phyloP scores from a whole-genome alignment of 2,329 filamentous ascomycete genomes.

The Claviceps sp. region DNA sequence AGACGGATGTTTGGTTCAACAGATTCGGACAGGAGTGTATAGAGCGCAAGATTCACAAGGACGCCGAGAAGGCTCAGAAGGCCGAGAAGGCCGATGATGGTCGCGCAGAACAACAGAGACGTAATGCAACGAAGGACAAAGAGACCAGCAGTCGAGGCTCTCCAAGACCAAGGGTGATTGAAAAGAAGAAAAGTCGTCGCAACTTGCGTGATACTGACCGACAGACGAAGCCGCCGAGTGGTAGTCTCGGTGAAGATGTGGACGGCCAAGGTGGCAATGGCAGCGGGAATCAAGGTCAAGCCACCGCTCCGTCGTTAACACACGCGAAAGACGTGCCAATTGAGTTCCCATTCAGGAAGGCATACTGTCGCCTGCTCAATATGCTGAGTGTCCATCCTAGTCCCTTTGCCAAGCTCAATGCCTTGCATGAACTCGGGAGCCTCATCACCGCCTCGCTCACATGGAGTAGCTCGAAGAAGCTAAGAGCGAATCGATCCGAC shows the following conservation, averaged over 20 bases:
- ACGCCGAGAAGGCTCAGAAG: too few species aligned
- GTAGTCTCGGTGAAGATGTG: slow-evolving; percentile 27
- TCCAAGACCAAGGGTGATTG: slow-evolving; percentile 37
- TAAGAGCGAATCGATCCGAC: slow-evolving; percentile 23
- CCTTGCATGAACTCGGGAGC: slow-evolving; percentile 69
- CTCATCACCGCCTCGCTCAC: slow-evolving; percentile 62
- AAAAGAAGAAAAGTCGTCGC: slow-evolving; percentile 56
- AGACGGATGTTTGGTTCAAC: slow-evolving; percentile 82
- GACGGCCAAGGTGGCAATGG: neutral
- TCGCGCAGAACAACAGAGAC: slow-evolving; percentile 27
- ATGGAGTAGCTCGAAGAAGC: slow-evolving; percentile 20
- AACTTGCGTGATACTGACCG: slow-evolving; percentile 40
- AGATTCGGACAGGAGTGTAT: slow-evolving; percentile 53
- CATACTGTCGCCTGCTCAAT: slow-evolving; percentile 65
- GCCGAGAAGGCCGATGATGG: slow-evolving; percentile 34
- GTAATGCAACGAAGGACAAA: slow-evolving; percentile 26
- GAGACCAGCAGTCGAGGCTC: slow-evolving; percentile 29
- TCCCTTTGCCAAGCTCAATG: slow-evolving; percentile 72
- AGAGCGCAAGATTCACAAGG: slow-evolving; percentile 30
- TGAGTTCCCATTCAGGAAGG: slow-evolving; percentile 68
- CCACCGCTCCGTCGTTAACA: neutral
- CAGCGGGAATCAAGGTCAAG: slow-evolving; percentile 7
- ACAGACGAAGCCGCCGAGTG: slow-evolving; percentile 24
- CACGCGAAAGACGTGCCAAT: slow-evolving; percentile 4
- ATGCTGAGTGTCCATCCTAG: slow-evolving; percentile 86